Evolutionary conservation across 2,329 filamentous ascomycete genomes (phyloP).

Genomic region (Onygenales sp.): DNA sequence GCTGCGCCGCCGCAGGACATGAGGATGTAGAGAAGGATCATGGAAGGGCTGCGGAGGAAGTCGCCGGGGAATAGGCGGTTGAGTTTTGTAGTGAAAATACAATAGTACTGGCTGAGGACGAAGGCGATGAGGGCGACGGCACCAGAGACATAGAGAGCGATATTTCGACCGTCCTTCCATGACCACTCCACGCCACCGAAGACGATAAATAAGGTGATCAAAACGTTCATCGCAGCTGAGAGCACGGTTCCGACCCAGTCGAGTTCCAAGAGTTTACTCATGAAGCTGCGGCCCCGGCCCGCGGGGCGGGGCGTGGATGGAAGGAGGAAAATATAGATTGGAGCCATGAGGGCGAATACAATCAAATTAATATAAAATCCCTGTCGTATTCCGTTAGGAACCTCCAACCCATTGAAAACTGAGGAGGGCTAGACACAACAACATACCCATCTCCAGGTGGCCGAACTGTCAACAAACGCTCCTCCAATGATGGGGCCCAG

Average conservation of each 20-base stretch:
- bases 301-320: constrained; percentile 17
- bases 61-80: constrained; percentile 42
- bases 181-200: constrained; percentile 41
- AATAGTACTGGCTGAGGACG: constrained; percentile 32
- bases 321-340: constrained; percentile 36
- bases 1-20: constrained; percentile 27
- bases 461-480: constrained; percentile 19
- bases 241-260: constrained; percentile 39
- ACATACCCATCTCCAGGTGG: constrained; percentile 26
- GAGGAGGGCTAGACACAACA: background rate
- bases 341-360: constrained; percentile 33
- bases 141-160: constrained; percentile 40
- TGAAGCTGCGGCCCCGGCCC: constrained; percentile 11
- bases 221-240: constrained; percentile 28
- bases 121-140: constrained; percentile 38
- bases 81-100: constrained; percentile 33
- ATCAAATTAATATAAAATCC: constrained; percentile 45
- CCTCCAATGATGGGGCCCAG: constrained; percentile 32
- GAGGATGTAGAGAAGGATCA: constrained; percentile 36
- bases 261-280: constrained; percentile 19
- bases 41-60: constrained; percentile 30
- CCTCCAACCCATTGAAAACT: background rate
- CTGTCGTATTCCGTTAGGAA: constrained; percentile 13
- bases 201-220: constrained; percentile 38
- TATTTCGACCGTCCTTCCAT: constrained; percentile 38